phyloP scores from a whole-genome alignment of 169 alveolate genomes.

The Eimeria maxima region DNA sequence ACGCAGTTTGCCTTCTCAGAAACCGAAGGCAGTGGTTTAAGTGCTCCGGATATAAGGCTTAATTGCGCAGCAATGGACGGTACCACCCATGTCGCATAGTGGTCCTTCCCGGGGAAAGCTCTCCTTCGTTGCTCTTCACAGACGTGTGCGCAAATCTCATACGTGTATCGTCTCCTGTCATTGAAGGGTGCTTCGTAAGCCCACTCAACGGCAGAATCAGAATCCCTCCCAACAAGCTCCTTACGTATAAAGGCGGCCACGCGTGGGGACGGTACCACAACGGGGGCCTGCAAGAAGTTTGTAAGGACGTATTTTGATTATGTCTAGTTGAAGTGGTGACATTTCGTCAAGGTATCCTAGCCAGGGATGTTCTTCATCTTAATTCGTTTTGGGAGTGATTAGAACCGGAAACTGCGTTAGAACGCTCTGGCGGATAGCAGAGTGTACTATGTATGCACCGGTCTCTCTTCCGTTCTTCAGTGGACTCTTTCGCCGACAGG shows the following conservation, averaged over 20 bases:
- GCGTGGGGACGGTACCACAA: not conserved
- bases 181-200: too few species aligned
- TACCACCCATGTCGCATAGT: too few species aligned
- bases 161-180: too few species aligned
- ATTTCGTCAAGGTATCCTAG: not conserved
- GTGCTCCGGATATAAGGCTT: not conserved
- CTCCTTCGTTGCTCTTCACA: too few species aligned
- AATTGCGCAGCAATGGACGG: not conserved
- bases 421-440: not conserved
- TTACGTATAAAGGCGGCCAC: not conserved
- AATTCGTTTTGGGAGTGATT: not conserved
- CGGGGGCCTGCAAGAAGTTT: not conserved
- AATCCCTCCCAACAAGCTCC: too few species aligned
- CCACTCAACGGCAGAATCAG: too few species aligned
- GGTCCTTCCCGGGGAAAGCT: too few species aligned
- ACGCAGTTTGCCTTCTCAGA: not conserved
- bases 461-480: not conserved
- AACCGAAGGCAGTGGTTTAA: not conserved
- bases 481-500: not conserved
- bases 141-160: too few species aligned
- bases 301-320: not conserved
- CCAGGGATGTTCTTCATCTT: not conserved
- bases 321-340: not conserved
- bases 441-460: not conserved
- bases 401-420: not conserved